Conservation (phyloP, 192 early-diverging fungal genomes). For the Spinellus fusiger region DNA sequence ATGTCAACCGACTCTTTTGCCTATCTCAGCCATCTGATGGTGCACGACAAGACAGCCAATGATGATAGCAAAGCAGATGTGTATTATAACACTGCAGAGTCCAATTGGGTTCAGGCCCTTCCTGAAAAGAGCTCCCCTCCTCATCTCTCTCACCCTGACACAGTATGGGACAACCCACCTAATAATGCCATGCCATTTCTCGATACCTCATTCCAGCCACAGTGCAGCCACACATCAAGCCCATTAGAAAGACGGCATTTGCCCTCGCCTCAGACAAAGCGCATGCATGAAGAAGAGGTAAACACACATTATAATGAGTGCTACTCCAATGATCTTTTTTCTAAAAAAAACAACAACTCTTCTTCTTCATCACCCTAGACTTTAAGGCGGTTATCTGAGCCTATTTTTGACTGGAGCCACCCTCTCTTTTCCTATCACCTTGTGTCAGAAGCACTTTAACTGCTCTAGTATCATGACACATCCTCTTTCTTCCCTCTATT, state of each 20-base stretch:
- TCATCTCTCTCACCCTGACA: not conserved
- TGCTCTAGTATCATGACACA: not conserved
- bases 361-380: not conserved
- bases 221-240: not conserved
- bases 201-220: not conserved
- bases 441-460: not conserved
- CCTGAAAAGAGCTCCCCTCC: not conserved
- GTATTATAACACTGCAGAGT: no score
- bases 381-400: constrained; percentile 15
- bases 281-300: constrained; percentile 5
- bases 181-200: not conserved
- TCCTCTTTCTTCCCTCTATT: not conserved
- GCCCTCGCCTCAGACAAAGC: not conserved
- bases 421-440: not conserved
- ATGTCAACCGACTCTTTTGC: no score
- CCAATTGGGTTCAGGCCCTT: not conserved
- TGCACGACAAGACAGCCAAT: not conserved
- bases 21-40: not conserved
- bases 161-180: not conserved
- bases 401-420: constrained; percentile 13
- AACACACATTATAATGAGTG: not conserved
- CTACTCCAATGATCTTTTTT: not conserved
- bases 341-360: constrained; percentile 1
- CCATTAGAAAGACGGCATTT: constrained; percentile 5
- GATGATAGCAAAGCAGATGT: not conserved